Conservation (phyloP, 306 rosid genomes). For the Leucaena leucocephala region DNA sequence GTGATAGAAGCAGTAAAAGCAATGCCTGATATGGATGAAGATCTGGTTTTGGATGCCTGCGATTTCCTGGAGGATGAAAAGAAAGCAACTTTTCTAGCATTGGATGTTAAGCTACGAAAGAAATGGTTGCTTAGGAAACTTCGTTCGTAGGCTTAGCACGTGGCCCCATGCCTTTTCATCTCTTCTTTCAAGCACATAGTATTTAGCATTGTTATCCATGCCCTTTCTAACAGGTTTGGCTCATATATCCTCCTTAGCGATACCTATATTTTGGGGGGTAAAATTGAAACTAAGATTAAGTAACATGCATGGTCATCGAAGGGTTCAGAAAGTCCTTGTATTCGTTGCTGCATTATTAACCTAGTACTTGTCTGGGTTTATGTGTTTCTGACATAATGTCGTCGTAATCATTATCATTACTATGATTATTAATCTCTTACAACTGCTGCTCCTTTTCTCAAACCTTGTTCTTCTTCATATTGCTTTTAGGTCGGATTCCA, state of each 20-base stretch:
- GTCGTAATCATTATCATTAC: too few relatives aligned
- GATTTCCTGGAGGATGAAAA: constrained; percentile 77
- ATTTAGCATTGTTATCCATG: constrained; percentile 12
- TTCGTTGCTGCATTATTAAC: neutral
- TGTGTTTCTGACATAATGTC: too few relatives aligned
- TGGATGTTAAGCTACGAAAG: constrained; percentile 62
- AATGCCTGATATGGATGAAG: constrained; percentile 83
- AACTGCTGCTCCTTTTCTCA: neutral
- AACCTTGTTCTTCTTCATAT: neutral
- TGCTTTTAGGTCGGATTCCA: neutral
- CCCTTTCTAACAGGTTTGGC: constrained; percentile 8
- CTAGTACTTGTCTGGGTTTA: neutral
- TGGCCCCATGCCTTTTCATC: neutral
- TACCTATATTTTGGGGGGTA: neutral
- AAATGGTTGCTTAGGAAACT: constrained; percentile 83
- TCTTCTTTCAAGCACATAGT: neutral
- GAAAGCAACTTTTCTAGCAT: constrained; percentile 75
- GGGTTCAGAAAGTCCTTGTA: neutral
- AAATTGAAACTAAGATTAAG: constrained; percentile 6
- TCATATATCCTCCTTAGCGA: neutral
- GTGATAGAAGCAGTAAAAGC: constrained; percentile 74
- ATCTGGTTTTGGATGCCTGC: constrained; percentile 77
- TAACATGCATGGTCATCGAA: neutral
- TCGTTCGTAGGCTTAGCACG: constrained; percentile 42
- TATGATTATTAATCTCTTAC: neutral